Conservation (phyloP, 768 basidiomycete genomes). For the Naematelia encephala region DNA sequence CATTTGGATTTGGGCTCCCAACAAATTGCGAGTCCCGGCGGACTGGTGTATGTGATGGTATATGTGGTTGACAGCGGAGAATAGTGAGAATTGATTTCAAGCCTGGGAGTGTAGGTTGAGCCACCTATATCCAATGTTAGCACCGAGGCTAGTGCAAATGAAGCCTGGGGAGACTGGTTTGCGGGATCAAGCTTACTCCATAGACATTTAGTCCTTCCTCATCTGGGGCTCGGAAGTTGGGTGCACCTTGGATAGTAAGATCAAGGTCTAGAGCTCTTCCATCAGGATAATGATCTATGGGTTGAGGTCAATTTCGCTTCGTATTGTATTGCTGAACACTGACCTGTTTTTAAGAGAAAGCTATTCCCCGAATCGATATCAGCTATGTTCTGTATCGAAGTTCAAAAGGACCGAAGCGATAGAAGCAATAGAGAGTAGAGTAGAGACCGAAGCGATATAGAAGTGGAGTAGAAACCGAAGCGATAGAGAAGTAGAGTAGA, state of each 20-base stretch:
- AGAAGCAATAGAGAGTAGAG: too few relatives aligned
- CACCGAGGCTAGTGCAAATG: not conserved
- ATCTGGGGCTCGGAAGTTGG: slow-evolving; percentile 84
- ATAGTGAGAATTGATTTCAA: slow-evolving; percentile 83
- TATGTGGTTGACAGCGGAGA: slow-evolving; percentile 53
- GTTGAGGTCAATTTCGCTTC: too few relatives aligned
- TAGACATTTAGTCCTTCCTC: slow-evolving; percentile 82
- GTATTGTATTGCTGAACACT: too few relatives aligned
- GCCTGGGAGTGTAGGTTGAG: slow-evolving; percentile 90
- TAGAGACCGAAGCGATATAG: too few relatives aligned
- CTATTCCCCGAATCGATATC: slow-evolving; percentile 52
- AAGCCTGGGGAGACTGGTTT: not conserved
- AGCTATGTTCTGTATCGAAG: not conserved
- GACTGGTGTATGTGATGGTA: slow-evolving; percentile 4
- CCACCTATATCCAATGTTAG: slow-evolving; percentile 51
- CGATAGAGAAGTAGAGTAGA: too few relatives aligned
- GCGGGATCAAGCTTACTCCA: slow-evolving; percentile 56
- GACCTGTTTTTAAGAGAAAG: slow-evolving; percentile 92
- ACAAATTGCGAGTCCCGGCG: slow-evolving; percentile 5
- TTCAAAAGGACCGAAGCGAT: too few relatives aligned
- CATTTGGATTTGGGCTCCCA: not conserved
- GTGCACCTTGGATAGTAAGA: slow-evolving; percentile 86
- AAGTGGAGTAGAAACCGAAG: too few relatives aligned
- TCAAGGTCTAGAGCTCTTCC: slow-evolving; percentile 80
- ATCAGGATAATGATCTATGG: slow-evolving; percentile 48